Evolutionary conservation across 176 grass and related monocot species (phyloP), one percentile per base, ranked within the genome.

Genomic region (Pharus latifolius): DNA sequence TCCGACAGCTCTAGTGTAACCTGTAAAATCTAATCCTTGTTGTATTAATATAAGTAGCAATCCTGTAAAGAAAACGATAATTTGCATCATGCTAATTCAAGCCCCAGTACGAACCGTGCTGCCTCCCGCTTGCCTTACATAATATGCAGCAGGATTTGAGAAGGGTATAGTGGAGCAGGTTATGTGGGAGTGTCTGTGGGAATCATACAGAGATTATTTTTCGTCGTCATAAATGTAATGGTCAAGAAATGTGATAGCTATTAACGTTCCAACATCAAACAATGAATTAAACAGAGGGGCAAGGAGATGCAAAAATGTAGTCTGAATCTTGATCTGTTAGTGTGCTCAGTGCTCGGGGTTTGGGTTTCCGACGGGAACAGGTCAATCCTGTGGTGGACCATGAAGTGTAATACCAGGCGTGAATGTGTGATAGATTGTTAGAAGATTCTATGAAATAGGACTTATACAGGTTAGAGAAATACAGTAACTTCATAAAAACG

Each of bases 31-130:
- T 88, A 65, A 76, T 88, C 43, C 65, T 52, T 68, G 28, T 34
- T 75, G 58, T 83, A 78, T 44, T 74, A 53, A 63, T 91, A 75
- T 85, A 92, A 86, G 83, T 91, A 87, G 69, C 26, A 63, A 22
- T 59, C 63, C 60, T 85, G 82, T 83, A 88, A 78, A 91, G 62
- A 32, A 78, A 85, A 71, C 32, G 40, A n/a, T 22, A 60, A 68
- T 5, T 35, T 42, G 34, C 67, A 73, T 60, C 38, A 11, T 84
- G 72, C 62, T 73, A 67, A 46, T 72, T 73, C 43, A 34, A 89
- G 54, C 67, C 45, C 56, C 5, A 17, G 49, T 2, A 32, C 13
- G 8, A 3, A 12, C n/a, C 31, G 27, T 13, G 47, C 13, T 28
- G 20, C 54, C 1, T 18, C 23, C 29, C 33, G 17, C 62, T 30